Conservation (phyloP, 1,284 basidiomycete species). For the Apiotrichum laibachii region DNA sequence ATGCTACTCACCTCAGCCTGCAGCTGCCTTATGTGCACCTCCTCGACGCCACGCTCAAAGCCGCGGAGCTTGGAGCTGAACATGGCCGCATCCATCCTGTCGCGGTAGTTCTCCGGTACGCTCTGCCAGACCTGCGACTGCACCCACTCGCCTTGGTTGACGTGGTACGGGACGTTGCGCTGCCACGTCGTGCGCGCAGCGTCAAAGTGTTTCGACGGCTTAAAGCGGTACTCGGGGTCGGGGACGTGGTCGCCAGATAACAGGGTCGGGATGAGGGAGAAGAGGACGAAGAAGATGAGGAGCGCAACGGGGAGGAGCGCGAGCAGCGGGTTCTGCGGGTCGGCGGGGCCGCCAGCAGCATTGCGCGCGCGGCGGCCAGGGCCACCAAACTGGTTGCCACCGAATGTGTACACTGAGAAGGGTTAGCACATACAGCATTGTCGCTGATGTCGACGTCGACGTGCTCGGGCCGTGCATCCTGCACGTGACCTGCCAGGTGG, state of each 20-base stretch:
- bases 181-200: constrained; percentile 65
- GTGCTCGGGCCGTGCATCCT: no score
- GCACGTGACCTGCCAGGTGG: no score
- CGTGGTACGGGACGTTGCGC: constrained; percentile 76
- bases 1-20: constrained; percentile 66
- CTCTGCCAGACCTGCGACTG: constrained; percentile 63
- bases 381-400: constrained; percentile 52
- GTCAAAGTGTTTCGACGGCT: constrained; percentile 57
- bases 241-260: constrained; percentile 66
- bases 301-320: constrained; percentile 85
- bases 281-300: constrained; percentile 76
- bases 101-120: constrained; percentile 61
- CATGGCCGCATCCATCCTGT: constrained; percentile 50
- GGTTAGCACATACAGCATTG: constrained; percentile 10
- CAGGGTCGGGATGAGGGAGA: constrained; percentile 73
- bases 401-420: constrained; percentile 45
- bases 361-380: constrained; percentile 16
- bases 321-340: constrained; percentile 64
- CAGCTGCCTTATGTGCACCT: constrained; percentile 65
- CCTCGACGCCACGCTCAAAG: constrained; percentile 61
- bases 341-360: constrained; percentile 41
- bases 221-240: constrained; percentile 78
- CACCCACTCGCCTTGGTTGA: constrained; percentile 75
- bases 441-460: no score
- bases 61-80: constrained; percentile 40